Evolutionary conservation across 306 rosid genomes (phyloP).

Genomic region (Corylus heterophylla): DNA sequence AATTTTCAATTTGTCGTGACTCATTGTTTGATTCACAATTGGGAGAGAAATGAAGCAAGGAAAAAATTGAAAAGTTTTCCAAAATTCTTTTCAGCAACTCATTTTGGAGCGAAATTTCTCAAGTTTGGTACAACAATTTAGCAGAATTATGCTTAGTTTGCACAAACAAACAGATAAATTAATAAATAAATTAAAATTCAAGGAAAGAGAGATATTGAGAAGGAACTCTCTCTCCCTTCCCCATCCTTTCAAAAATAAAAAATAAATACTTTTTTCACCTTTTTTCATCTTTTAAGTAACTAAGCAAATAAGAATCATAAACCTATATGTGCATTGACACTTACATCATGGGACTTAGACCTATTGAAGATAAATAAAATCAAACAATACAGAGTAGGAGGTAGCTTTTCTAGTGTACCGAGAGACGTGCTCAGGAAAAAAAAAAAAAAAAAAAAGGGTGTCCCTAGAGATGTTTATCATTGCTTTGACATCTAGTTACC

Average conservation of each 20-base stretch:
- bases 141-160: neutral
- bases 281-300: neutral
- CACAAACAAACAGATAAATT: conserved; percentile 2
- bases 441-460: too few species aligned
- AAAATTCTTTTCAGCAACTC: neutral
- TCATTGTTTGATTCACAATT: neutral
- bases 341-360: neutral
- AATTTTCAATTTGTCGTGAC: neutral
- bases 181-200: neutral
- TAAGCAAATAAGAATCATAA: neutral
- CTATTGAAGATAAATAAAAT: neutral
- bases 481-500: neutral
- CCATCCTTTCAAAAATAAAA: too few species aligned
- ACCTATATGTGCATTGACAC: neutral
- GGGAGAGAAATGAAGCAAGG: neutral
- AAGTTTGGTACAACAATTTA: neutral
- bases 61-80: neutral
- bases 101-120: neutral
- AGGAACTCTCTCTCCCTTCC: neutral
- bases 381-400: neutral
- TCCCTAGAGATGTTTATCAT: neutral
- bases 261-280: neutral
- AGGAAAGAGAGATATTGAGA: neutral
- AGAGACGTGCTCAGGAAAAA: neutral
- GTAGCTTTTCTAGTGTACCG: neutral